Evolutionary conservation across 768 basidiomycete genomes (phyloP), one percentile per base, ranked within the genome.

Genomic region (Filobasidium wieringae): DNA sequence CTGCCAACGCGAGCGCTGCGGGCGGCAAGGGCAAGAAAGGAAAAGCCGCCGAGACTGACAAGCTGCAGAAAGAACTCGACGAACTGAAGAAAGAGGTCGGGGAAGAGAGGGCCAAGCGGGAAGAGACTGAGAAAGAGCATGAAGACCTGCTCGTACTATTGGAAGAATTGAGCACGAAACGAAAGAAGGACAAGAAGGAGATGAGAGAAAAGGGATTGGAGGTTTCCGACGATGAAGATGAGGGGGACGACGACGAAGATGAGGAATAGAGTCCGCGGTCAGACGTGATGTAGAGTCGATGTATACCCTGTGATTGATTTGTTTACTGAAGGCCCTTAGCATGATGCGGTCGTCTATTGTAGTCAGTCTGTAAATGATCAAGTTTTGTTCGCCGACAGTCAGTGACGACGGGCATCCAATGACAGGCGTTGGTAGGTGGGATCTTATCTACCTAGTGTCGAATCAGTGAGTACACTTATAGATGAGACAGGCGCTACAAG

Each of bases 101-200:
- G 40, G 75, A 74, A 1, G 77, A 82, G 8, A 80, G 85, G 63
- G 79, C 78, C 55, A 86, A 84, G 69, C 80, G 81, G 50, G 84
- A 81, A 63, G 90, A 95, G 8, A 81, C 83, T 24, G 90, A 95
- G 73, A 92, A 91, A 74, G 93, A 99, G 72, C 92, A 96, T 66
- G 93, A 96, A 70, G 93, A 99, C 73, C 72, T 97, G 49, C 77
- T 99, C 22, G 92, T 99, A 1, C 75, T 96, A 31, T 77, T 99
- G 3, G 95, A 97, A 67, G 95, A 97, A 75, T 77, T 95, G 61
- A 87, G 82, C 43, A 80, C 77, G 63, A 99, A 99, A 75, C 79
- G 92, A 53, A 81, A 80, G 76, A 78, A 77, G 64, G 95, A 97
- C 69, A 97, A 97, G 77, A 79, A 72, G 47, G 78, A 79, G 63